Percentiles rank a stretch among this genome's conserved stretches.
Evolutionary conservation across 192 early-diverging fungal genomes (phyloP).

Genomic region (Chytriomyces confervae): DNA sequence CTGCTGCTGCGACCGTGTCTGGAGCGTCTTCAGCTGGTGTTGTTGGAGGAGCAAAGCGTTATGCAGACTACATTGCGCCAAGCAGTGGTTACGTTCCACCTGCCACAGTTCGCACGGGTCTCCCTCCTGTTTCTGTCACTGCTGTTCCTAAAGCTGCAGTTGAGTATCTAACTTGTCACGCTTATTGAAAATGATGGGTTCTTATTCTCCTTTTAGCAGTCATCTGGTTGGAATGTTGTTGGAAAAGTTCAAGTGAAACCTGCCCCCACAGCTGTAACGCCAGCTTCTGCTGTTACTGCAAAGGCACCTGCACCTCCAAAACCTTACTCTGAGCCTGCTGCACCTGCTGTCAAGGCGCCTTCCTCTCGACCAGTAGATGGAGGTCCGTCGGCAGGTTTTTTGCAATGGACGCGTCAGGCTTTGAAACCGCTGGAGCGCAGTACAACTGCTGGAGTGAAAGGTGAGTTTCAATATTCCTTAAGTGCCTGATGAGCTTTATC

Average conservation of each 20-base stretch:
- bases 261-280: constrained; percentile 16
- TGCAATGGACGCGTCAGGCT: constrained; percentile 53
- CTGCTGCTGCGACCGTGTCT: constrained; percentile 27
- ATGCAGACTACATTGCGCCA: constrained; percentile 45
- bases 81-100: background rate
- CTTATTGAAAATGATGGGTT: background rate
- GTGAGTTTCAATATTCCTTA: constrained; percentile 10
- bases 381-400: constrained; percentile 37
- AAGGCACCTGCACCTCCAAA: constrained; percentile 6
- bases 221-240: constrained; percentile 56
- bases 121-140: background rate
- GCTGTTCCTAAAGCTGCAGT: background rate
- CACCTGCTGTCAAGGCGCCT: constrained; percentile 17
- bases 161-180: background rate
- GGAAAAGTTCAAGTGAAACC: constrained; percentile 44
- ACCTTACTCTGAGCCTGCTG: background rate
- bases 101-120: background rate
- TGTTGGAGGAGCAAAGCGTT: constrained; percentile 46
- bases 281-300: constrained; percentile 26
- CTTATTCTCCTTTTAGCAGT: constrained; percentile 5
- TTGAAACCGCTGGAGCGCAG: constrained; percentile 46
- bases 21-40: background rate
- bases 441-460: constrained; percentile 49
- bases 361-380: constrained; percentile 10
- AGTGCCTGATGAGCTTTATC: background rate